Conservation (phyloP, 1,284 basidiomycete species). For the Sanghuangporus baumii region DNA sequence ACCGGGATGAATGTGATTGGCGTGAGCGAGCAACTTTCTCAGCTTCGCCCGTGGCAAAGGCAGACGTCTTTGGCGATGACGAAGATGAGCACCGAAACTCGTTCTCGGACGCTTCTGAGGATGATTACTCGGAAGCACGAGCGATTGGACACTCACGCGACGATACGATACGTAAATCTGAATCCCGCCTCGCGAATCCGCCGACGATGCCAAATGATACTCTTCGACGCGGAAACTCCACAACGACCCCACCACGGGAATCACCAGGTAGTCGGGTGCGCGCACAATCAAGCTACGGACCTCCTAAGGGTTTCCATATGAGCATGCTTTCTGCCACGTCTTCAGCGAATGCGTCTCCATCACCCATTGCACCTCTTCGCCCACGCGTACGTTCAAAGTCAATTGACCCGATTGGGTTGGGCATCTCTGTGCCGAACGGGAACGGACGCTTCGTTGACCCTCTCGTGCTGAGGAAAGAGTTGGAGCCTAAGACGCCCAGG, state of each 20-base stretch:
- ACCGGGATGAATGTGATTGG: conserved; percentile 28
- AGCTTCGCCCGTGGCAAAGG: conserved; percentile 32
- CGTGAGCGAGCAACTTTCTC: conserved; percentile 30
- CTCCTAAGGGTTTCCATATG: conserved; percentile 19
- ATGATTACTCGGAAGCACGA: conserved; percentile 25
- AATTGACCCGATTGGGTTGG: conserved; percentile 39
- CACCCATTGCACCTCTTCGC: conserved; percentile 35
- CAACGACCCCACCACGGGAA: conserved; percentile 1
- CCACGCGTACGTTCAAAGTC: conserved; percentile 48
- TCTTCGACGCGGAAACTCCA: conserved; percentile 10
- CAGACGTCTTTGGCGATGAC: conserved; percentile 26
- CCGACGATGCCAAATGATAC: conserved; percentile 17
- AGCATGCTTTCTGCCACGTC: conserved; percentile 18
- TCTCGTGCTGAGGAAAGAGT: conserved; percentile 57
- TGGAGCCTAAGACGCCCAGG: conserved; percentile 34
- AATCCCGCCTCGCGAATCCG: conserved; percentile 5
- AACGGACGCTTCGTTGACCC: conserved; percentile 64
- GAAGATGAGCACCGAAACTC: conserved; percentile 15
- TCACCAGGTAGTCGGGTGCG: conserved; percentile 32
- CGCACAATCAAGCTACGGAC: conserved; percentile 47
- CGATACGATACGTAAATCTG: conserved; percentile 57
- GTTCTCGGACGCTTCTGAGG: conserved; percentile 30
- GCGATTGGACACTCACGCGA: conserved; percentile 31
- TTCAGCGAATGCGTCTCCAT: conserved; percentile 29
- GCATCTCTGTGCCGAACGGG: conserved; percentile 22